Conservation (phyloP, 2,329 filamentous ascomycete species). For the Ophidiomyces ophidiicola region DNA sequence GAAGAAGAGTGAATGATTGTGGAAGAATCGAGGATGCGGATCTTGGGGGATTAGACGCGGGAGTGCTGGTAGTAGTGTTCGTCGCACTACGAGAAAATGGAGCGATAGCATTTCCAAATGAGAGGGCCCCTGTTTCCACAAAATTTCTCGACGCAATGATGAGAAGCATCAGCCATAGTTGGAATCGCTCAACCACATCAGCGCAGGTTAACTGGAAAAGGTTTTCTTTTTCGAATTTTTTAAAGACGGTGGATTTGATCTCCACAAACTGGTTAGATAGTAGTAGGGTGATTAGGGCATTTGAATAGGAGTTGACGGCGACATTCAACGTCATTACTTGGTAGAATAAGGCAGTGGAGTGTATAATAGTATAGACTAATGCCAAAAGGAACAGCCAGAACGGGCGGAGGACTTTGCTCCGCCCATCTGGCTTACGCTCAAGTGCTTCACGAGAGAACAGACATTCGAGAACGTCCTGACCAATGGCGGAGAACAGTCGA, state of each 20-base stretch:
- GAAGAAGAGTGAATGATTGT: constrained; percentile 74
- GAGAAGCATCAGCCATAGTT: constrained; percentile 91
- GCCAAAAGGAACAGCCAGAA: constrained; percentile 85
- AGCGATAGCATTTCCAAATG: constrained; percentile 34
- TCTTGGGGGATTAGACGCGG: constrained; percentile 45
- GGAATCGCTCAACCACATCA: constrained; percentile 92
- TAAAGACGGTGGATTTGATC: constrained; percentile 97
- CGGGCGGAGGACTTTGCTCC: constrained; percentile 79
- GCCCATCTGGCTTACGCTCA: constrained; percentile 72
- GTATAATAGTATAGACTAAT: constrained; percentile 73
- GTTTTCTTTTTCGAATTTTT: constrained; percentile 97
- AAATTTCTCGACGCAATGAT: constrained; percentile 96
- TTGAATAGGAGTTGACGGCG: constrained; percentile 96
- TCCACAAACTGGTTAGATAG: constrained; percentile 98
- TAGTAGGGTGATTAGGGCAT: constrained; percentile 79
- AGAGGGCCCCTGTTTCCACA: constrained; percentile 83
- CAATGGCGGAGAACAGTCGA: constrained; percentile 75
- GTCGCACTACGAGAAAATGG: constrained; percentile 22
- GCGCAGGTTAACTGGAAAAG: constrained; percentile 93
- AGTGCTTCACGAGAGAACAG: constrained; percentile 87
- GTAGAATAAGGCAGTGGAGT: constrained; percentile 83
- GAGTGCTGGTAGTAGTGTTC: constrained; percentile 36
- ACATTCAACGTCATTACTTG: constrained; percentile 97
- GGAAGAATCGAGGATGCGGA: constrained; percentile 62
- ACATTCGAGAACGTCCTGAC: constrained; percentile 92